A percentile compares a stretch with the other conserved stretches of the same genome.
Conservation (phyloP, 306 rosid genomes). For the Rosa persica region DNA sequence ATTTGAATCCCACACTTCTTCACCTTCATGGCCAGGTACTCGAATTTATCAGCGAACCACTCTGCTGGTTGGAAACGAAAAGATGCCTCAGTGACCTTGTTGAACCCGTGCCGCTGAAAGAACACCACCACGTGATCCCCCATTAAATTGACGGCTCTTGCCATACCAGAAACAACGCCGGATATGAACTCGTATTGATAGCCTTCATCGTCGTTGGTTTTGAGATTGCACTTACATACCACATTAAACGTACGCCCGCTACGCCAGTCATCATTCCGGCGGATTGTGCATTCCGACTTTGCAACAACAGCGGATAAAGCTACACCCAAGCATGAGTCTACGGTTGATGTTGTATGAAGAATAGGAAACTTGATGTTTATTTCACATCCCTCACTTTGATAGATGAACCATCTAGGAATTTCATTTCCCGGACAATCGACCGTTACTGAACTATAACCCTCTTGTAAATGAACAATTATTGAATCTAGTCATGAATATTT, state of each 20-base stretch:
- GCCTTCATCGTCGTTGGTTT: background rate
- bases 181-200: accelerated
- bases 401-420: slow-evolving; percentile 18
- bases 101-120: accelerated
- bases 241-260: too few relatives aligned
- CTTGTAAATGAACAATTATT: background rate
- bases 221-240: background rate
- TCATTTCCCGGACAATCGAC: background rate
- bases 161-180: accelerated
- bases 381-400: background rate
- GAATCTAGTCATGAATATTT: too few relatives aligned
- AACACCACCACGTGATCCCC: background rate
- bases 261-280: background rate
- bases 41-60: accelerated
- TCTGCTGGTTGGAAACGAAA: background rate
- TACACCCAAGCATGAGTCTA: slow-evolving; percentile 1
- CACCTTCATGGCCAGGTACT: background rate
- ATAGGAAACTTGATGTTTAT: slow-evolving; percentile 7
- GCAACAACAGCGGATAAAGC: slow-evolving; percentile 3
- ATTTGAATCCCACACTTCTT: background rate
- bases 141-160: background rate
- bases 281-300: background rate
- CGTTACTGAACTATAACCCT: background rate
- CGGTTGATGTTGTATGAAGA: background rate
- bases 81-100: background rate